A percentile compares a stretch with the other conserved stretches of the same genome.
Conservation (phyloP, 352 stramenopile species). For the Phytophthora idaei region DNA sequence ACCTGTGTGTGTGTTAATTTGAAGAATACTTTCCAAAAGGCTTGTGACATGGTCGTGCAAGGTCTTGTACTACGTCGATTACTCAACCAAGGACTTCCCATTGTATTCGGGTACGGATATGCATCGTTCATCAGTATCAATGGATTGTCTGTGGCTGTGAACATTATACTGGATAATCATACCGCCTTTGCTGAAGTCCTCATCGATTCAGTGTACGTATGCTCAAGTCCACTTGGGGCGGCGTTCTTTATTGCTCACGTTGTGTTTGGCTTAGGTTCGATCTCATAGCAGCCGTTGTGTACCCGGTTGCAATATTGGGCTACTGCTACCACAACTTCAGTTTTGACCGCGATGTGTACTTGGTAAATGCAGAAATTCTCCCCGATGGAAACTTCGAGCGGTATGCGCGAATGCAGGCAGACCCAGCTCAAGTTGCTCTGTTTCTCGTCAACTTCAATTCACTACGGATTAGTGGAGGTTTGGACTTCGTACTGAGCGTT, state of each 20-base stretch:
- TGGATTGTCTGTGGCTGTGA: slow-evolving; percentile 21
- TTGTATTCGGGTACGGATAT: slow-evolving; percentile 15
- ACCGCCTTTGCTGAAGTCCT: slow-evolving; percentile 39
- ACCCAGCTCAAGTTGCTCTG: slow-evolving; percentile 34
- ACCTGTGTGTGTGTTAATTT: background rate
- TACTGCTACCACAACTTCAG: slow-evolving; percentile 35
- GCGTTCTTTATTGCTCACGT: background rate
- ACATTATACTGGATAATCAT: slow-evolving; percentile 23
- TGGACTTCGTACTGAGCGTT: slow-evolving; percentile 42
- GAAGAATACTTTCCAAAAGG: slow-evolving; percentile 41
- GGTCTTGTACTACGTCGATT: slow-evolving; percentile 23
- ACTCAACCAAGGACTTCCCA: slow-evolving; percentile 30
- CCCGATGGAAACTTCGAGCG: slow-evolving; percentile 38
- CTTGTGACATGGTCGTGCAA: slow-evolving; percentile 35
- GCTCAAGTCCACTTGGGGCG: background rate
- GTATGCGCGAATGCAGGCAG: slow-evolving; percentile 26
- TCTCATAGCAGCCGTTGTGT: slow-evolving; percentile 34
- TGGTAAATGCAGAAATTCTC: slow-evolving; percentile 29
- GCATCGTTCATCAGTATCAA: slow-evolving; percentile 31
- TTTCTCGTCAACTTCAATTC: slow-evolving; percentile 43
- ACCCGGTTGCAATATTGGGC: slow-evolving; percentile 27
- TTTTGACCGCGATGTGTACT: slow-evolving; percentile 34
- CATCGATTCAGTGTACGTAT: slow-evolving; percentile 34
- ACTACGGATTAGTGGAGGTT: slow-evolving; percentile 28
- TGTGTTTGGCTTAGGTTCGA: slow-evolving; percentile 34